Evolutionary conservation across 805 yeast species (phyloP).

Genomic region (Candida sphagnicola): DNA sequence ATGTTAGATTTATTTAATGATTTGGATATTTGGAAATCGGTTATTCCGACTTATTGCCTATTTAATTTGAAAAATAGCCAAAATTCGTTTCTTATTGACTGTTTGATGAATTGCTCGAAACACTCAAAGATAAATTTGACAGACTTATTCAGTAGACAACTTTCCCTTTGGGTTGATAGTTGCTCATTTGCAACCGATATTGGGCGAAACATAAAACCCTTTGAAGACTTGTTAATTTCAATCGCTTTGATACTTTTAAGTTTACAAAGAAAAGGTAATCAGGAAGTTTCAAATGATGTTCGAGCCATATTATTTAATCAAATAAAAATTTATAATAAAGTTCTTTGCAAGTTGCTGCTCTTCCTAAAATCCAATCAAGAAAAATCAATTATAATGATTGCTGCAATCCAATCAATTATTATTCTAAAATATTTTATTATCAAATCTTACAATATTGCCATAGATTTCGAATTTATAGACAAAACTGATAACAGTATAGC

Average conservation of each 20-base stretch:
- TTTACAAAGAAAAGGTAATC: constrained; percentile 10
- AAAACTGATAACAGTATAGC: background rate
- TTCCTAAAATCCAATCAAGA: constrained; percentile 10
- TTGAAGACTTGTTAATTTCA: constrained; percentile 29
- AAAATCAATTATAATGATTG: constrained; percentile 19
- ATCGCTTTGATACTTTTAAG: constrained; percentile 24
- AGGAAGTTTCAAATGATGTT: constrained; percentile 7
- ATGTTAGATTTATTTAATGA: constrained; percentile 38
- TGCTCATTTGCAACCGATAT: constrained; percentile 8
- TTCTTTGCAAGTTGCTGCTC: constrained; percentile 17
- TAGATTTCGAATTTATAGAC: background rate
- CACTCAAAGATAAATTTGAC: constrained; percentile 7
- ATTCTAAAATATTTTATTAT: constrained; percentile 25
- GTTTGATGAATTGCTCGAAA: constrained; percentile 28
- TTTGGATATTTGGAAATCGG: constrained; percentile 32
- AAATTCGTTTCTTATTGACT: constrained; percentile 16
- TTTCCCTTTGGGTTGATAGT: constrained; percentile 18
- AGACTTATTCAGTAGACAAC: constrained; percentile 17
- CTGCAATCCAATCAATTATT: constrained; percentile 26
- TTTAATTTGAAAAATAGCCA: constrained; percentile 5
- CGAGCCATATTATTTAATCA: constrained; percentile 26
- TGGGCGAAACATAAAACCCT: constrained; percentile 10
- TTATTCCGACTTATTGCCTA: constrained; percentile 32
- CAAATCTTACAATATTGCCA: constrained; percentile 8
- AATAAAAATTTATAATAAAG: constrained; percentile 25